Evolutionary conservation across 768 basidiomycete genomes (phyloP).

Genomic region (Mycena latifolia): DNA sequence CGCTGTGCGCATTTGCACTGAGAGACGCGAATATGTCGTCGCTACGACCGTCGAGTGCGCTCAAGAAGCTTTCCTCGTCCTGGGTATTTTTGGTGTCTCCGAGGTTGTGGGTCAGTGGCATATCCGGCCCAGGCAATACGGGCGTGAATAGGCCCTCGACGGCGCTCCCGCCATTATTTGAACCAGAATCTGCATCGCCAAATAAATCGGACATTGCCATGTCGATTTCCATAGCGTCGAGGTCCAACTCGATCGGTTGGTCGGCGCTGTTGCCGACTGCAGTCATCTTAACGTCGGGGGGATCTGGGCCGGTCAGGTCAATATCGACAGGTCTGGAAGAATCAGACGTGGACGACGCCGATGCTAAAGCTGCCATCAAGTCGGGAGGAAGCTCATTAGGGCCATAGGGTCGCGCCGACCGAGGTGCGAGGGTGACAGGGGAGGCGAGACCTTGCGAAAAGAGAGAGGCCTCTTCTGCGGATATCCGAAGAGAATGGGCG

Average conservation of each 20-base stretch:
- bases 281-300: slow-evolving; percentile 48
- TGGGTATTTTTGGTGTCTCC: slow-evolving; percentile 37
- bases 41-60: slow-evolving; percentile 41
- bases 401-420: slow-evolving; percentile 75
- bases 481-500: slow-evolving; percentile 71
- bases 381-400: slow-evolving; percentile 70
- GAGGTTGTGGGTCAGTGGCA: slow-evolving; percentile 30
- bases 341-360: slow-evolving; percentile 50
- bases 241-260: slow-evolving; percentile 85
- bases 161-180: slow-evolving; percentile 48
- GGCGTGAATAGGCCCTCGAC: slow-evolving; percentile 69
- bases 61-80: slow-evolving; percentile 50
- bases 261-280: slow-evolving; percentile 75
- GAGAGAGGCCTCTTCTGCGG: slow-evolving; percentile 71
- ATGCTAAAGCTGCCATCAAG: slow-evolving; percentile 72
- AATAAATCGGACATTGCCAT: slow-evolving; percentile 71
- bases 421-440: slow-evolving; percentile 86
- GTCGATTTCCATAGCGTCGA: slow-evolving; percentile 77
- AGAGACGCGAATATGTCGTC: slow-evolving; percentile 52
- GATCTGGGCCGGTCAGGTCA: slow-evolving; percentile 66
- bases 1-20: slow-evolving; percentile 36
- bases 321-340: slow-evolving; percentile 59
- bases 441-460: slow-evolving; percentile 76
- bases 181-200: slow-evolving; percentile 57
- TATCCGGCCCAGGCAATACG: slow-evolving; percentile 35